Evolutionary conservation across 208 protist species (phyloP).

Genomic region (Trypanosoma avium): DNA sequence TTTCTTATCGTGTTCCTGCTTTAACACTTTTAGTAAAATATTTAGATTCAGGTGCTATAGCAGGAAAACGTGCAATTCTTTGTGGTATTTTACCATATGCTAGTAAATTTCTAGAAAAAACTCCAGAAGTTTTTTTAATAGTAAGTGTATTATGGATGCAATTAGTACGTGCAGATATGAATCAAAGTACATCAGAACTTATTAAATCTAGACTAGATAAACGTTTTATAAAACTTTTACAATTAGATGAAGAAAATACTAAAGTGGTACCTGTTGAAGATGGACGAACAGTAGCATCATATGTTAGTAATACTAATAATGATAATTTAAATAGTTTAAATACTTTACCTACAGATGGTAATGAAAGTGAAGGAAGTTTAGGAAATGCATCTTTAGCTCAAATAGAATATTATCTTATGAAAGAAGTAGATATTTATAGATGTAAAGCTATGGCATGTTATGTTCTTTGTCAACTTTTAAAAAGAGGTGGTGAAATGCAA

Average conservation of each 20-base stretch:
- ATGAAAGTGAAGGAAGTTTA: background rate
- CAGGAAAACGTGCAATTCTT: conserved; percentile 93
- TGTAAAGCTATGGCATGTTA: conserved; percentile 93
- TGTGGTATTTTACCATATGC: conserved; percentile 98
- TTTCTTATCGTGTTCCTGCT: conserved; percentile 93
- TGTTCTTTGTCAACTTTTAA: conserved; percentile 87
- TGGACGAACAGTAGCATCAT: conserved; percentile 29
- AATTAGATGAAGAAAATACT: conserved; percentile 83
- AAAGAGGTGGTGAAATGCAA: conserved; percentile 54
- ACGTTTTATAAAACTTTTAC: conserved; percentile 69
- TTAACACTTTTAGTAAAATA: conserved; percentile 95
- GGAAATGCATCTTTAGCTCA: conserved; percentile 20
- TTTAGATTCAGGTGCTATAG: conserved; percentile 95
- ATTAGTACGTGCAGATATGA: conserved; percentile 60
- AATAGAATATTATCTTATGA: conserved; percentile 79
- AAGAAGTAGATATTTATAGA: conserved; percentile 60
- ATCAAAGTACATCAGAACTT: conserved; percentile 58
- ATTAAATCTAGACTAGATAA: conserved; percentile 56
- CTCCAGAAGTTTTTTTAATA: conserved; percentile 76
- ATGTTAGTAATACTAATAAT: background rate
- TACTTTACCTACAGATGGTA: background rate
- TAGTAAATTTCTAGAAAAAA: conserved; percentile 92
- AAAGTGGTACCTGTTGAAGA: conserved; percentile 83
- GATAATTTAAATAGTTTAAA: background rate
- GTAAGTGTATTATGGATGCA: conserved; percentile 88